Percentiles rank a stretch among this genome's conserved stretches.
Conservation (phyloP, 108 stramenopile genomes). For the Craspedostauros australis region DNA sequence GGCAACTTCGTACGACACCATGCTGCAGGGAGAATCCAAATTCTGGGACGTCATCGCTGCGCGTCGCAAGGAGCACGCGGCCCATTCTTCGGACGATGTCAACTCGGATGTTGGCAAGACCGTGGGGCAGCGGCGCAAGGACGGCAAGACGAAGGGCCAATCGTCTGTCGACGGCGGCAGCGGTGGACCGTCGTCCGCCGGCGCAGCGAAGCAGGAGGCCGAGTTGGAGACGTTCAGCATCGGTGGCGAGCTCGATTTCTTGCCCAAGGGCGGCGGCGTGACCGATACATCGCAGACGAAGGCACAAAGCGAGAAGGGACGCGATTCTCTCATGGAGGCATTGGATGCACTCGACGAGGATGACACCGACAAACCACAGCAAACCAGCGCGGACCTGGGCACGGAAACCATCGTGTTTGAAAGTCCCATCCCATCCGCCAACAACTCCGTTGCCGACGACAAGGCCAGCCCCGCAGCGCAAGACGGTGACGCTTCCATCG, state of each 20-base stretch:
- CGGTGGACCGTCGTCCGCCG: not conserved
- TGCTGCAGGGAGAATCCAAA: conserved; percentile 79
- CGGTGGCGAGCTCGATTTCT: conserved; percentile 69
- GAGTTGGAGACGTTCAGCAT: conserved; percentile 67
- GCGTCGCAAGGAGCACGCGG: conserved; percentile 53
- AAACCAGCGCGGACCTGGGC: too few relatives aligned
- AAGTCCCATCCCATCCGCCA: not conserved
- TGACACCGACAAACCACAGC: not conserved
- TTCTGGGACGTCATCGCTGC: conserved; percentile 83
- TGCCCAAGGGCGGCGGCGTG: conserved; percentile 37
- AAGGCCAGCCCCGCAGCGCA: not conserved
- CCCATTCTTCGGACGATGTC: conserved; percentile 10
- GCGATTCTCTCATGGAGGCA: conserved; percentile 44
- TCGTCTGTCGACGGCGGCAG: too few relatives aligned
- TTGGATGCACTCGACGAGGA: conserved; percentile 67
- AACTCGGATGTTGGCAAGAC: conserved; percentile 2
- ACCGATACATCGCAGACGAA: conserved; percentile 15
- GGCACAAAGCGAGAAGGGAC: conserved; percentile 4
- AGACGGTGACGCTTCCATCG: conserved; percentile 4
- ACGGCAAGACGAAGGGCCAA: too few relatives aligned
- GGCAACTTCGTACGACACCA: conserved; percentile 68
- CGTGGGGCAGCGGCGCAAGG: not conserved
- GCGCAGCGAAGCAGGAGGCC: conserved; percentile 15
- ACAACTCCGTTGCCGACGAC: not conserved
- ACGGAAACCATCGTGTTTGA: conserved; percentile 35